A percentile compares a stretch with the other conserved stretches of the same genome.
Evolutionary conservation across 78 protist species (phyloP).

Genomic region (Dictyostelium citrinum): DNA sequence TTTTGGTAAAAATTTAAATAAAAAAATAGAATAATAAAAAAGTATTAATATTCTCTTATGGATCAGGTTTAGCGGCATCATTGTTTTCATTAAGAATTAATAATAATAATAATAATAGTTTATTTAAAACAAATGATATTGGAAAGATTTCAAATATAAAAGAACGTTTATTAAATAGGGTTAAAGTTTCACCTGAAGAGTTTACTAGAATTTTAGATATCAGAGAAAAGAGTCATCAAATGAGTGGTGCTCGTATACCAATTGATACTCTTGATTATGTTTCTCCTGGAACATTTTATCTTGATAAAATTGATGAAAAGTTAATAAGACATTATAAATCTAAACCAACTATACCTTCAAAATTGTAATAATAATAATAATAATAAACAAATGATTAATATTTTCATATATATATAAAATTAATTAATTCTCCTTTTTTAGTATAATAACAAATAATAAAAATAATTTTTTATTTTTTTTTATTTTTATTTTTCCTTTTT

Average conservation of each 20-base stretch:
- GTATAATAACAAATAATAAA: too few relatives aligned
- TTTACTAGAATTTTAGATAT: slow-evolving; percentile 66
- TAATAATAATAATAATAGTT: neutral
- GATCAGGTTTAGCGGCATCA: slow-evolving; percentile 96
- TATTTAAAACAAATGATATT: slow-evolving; percentile 28
- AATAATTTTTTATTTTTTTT: too few relatives aligned
- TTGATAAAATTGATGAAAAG: slow-evolving; percentile 73
- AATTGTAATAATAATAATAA: neutral
- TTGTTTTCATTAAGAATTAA: slow-evolving; percentile 85
- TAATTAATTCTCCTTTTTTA: too few relatives aligned
- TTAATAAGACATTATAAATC: slow-evolving; percentile 74
- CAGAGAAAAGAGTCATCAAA: slow-evolving; percentile 46
- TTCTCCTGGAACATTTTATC: slow-evolving; percentile 85
- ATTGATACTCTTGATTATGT: slow-evolving; percentile 29
- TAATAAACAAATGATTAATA: neutral
- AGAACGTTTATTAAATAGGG: slow-evolving; percentile 71
- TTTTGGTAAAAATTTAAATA: too few relatives aligned
- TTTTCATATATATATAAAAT: too few relatives aligned
- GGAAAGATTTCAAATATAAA: slow-evolving; percentile 28
- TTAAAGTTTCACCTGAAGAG: slow-evolving; percentile 35
- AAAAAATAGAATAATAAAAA: slow-evolving; percentile 79
- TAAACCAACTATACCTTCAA: neutral
- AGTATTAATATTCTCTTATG: slow-evolving; percentile 93
- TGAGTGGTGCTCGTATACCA: slow-evolving; percentile 54
- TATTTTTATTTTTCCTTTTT: too few relatives aligned